phyloP scores from a whole-genome alignment of 2,329 filamentous ascomycete genomes.

The Clonostachys solani region DNA sequence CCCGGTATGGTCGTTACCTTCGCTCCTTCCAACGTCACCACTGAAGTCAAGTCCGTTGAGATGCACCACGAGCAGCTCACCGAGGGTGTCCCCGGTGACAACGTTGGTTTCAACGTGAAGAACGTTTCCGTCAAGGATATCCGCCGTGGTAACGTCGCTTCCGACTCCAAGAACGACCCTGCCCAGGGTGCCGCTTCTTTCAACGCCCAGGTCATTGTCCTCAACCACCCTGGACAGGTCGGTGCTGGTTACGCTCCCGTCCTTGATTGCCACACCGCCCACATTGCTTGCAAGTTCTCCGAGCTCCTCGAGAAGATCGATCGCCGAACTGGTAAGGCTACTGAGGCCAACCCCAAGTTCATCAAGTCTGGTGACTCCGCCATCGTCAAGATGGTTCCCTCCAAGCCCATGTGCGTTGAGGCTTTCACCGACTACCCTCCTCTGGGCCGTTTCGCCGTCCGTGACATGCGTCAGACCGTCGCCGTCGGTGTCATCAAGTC shows the following conservation, averaged over 20 bases:
- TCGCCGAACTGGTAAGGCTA: conserved; percentile 98
- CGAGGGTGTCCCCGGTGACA: conserved; percentile 97
- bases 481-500: conserved; percentile 94
- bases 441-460: conserved; percentile 99
- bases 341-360: conserved; percentile 93
- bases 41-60: conserved; percentile 99
- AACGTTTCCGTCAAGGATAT: conserved; percentile 99
- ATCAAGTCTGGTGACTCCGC: conserved; percentile 99
- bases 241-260: conserved; percentile 99
- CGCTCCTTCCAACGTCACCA: conserved; percentile 97
- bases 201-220: conserved; percentile 99
- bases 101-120: conserved; percentile 99
- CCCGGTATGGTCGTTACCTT: conserved; percentile 94
- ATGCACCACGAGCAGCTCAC: conserved; percentile 99
- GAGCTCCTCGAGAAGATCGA: conserved; percentile 99
- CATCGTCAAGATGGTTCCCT: conserved; percentile 99
- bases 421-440: conserved; percentile 99
- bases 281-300: conserved; percentile 99
- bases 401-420: conserved; percentile 99
- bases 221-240: conserved; percentile 99
- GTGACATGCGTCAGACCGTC: conserved; percentile 93
- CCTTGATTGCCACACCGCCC: conserved; percentile 99
- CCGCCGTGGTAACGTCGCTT: conserved; percentile 98
- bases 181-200: conserved; percentile 85
- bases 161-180: conserved; percentile 99